Conservation (phyloP, 495 filamentous ascomycete species). For the Neurospora tetraspora region DNA sequence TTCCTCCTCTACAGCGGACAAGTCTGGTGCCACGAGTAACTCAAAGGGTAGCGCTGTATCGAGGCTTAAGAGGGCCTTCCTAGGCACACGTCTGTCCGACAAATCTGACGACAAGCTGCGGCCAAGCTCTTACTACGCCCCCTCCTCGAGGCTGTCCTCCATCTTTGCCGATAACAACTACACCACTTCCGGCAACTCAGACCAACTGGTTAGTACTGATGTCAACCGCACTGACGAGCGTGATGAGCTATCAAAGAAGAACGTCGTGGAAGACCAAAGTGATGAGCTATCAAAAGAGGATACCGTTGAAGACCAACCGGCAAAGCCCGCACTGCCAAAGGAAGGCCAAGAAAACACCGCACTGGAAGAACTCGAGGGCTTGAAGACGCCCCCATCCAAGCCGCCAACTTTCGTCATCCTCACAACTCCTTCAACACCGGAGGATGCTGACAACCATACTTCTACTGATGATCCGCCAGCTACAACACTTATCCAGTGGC, state of each 20-base stretch:
- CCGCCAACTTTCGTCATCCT: background rate
- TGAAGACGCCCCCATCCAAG: background rate
- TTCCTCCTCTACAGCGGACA: background rate
- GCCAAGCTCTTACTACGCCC: background rate
- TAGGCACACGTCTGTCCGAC: background rate
- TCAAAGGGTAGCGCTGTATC: background rate
- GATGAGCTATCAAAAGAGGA: background rate
- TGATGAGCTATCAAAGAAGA: background rate
- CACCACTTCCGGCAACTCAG: background rate
- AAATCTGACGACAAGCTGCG: background rate
- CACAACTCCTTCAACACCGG: background rate
- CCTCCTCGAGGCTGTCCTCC: background rate
- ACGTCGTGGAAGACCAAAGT: background rate
- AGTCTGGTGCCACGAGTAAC: background rate
- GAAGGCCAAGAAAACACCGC: background rate
- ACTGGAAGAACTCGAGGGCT: background rate
- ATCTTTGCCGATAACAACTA: background rate
- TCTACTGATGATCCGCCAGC: background rate
- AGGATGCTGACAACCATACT: background rate
- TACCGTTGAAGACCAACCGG: background rate
- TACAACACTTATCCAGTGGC: slow-evolving; percentile 16
- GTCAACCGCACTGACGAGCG: background rate
- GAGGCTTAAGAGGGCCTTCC: background rate
- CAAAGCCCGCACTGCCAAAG: background rate
- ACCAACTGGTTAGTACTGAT: background rate